Evolutionary conservation across 2,329 filamentous ascomycete species (phyloP).

Genomic region (Pestalotiopsis sp.): DNA sequence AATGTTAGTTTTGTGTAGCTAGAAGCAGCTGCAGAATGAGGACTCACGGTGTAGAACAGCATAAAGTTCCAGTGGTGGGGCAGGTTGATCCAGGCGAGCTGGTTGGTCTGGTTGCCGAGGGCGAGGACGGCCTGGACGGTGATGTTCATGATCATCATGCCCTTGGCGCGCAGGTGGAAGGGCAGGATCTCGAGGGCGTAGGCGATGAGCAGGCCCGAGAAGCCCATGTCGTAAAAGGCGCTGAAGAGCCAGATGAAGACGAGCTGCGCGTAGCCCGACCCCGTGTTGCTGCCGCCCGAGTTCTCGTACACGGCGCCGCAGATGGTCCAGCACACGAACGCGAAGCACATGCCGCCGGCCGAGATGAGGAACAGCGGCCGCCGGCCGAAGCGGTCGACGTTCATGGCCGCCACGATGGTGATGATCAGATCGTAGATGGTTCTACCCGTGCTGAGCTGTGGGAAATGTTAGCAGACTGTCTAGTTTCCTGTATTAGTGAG

Average conservation of each 20-base stretch:
- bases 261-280: constrained; percentile 56
- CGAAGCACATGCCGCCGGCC: constrained; percentile 49
- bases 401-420: constrained; percentile 54
- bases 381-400: constrained; percentile 53
- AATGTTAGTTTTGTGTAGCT: neutral
- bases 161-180: constrained; percentile 60
- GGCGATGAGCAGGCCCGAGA: constrained; percentile 59
- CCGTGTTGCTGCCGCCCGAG: constrained; percentile 42
- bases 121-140: constrained; percentile 64
- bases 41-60: constrained; percentile 62
- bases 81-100: constrained; percentile 62
- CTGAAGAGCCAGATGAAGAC: constrained; percentile 63
- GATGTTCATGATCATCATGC: constrained; percentile 68
- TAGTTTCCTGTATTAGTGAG: neutral
- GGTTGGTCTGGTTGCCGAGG: constrained; percentile 66
- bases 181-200: constrained; percentile 63
- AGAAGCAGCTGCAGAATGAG: constrained; percentile 10
- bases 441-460: constrained; percentile 55
- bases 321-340: constrained; percentile 54
- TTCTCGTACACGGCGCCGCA: constrained; percentile 56
- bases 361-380: constrained; percentile 51
- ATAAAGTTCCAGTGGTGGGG: constrained; percentile 67
- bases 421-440: constrained; percentile 62
- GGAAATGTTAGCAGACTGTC: constrained; percentile 21
- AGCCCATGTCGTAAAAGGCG: constrained; percentile 63